Base-by-base conservation (phyloP, 139 green algal species). In the Chlamydomonas sp. region DNA sequence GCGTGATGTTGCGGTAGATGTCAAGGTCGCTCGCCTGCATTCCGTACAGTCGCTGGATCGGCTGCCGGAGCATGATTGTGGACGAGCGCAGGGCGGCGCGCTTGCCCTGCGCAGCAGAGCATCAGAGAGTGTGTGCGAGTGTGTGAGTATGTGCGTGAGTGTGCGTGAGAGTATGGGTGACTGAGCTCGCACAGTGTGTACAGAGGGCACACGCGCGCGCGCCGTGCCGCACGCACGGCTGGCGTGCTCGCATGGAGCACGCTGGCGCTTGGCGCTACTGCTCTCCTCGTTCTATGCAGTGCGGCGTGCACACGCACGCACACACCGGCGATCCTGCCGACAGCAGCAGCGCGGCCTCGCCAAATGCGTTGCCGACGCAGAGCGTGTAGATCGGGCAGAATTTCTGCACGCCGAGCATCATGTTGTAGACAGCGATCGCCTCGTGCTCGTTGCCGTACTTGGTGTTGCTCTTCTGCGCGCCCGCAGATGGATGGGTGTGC, bases 391-490 rank as follows among this genome's bases (percentile, higher is more conserved):
- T 88, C 33, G 83, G 84, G 68, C 75, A 81, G 62, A 87, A 84
- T 49, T 90, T 89, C 76, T 96, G 94, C 70, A 98, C 87, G 49
- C 91, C 96, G 64, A 79, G 79, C 89, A 99, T 97, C 28, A 92
- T 97, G 83, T 96, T 87, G 72, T 97, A 98, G 74, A 99, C 97
- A 24, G 95, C 92, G 76, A 99, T 96, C 0, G 94, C 93, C 72
- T 99, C 94, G 26, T 91, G 81, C 82, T 99, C 95, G 65, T 97
- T 98, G 5, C 94, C 95, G 26, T 96, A 88, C 85, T 95, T 98
- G 69, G 89, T 87, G 4, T 82, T 91, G 67, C 85, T 89, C 84
- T 94, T 95, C 89, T 93, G 85, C n/a, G n/a, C n/a, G n/a, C n/a
- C n/a, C n/a, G n/a, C n/a, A n/a, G n/a, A n/a, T n/a, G n/a, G n/a